These are phyloP conservation scores for Paraphaeosphaeria sporulosa DNA, from an alignment of 2,329 filamentous ascomycete species.

Conservation along the genomic window DNA sequence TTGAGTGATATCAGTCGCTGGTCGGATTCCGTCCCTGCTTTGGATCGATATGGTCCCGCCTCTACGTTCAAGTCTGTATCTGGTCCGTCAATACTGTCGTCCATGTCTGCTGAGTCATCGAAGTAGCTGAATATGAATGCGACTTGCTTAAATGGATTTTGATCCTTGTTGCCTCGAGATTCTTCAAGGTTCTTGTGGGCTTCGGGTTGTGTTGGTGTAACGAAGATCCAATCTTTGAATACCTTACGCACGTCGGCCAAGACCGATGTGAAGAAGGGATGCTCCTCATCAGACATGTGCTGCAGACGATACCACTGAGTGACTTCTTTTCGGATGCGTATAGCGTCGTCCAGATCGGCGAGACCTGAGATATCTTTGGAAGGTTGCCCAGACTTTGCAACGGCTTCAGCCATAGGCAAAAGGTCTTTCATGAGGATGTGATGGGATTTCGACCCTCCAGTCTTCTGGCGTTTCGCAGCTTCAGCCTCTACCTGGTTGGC, in stretches of 20 bases:
- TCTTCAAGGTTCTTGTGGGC: neutral
- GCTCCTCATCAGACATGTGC: constrained; percentile 17
- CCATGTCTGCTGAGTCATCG: neutral
- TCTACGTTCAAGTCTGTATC: neutral
- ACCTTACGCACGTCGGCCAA: constrained; percentile 11
- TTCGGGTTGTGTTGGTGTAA: neutral
- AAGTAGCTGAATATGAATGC: neutral
- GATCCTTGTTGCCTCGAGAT: neutral
- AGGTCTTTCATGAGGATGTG: constrained; percentile 18
- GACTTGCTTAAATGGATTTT: neutral
- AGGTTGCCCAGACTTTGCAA: constrained; percentile 19
- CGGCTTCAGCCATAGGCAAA: constrained; percentile 19
- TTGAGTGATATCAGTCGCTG: neutral
- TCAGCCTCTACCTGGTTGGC: constrained; percentile 14
- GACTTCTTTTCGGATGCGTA: constrained; percentile 27
- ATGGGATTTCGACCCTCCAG: constrained; percentile 10
- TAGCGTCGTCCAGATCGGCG: constrained; percentile 25
- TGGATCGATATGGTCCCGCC: neutral
- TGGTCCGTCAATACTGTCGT: neutral
- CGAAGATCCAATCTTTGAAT: constrained; percentile 11
- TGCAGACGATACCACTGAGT: constrained; percentile 17
- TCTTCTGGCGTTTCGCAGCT: constrained; percentile 1
- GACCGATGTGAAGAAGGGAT: constrained; percentile 19
- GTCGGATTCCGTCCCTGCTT: neutral
- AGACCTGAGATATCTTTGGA: constrained; percentile 22